Percentiles rank a stretch among this genome's conserved stretches.
These are phyloP conservation scores for Petrea volubilis DNA, from an alignment of 257 asterid species.

Conservation along the genomic window DNA sequence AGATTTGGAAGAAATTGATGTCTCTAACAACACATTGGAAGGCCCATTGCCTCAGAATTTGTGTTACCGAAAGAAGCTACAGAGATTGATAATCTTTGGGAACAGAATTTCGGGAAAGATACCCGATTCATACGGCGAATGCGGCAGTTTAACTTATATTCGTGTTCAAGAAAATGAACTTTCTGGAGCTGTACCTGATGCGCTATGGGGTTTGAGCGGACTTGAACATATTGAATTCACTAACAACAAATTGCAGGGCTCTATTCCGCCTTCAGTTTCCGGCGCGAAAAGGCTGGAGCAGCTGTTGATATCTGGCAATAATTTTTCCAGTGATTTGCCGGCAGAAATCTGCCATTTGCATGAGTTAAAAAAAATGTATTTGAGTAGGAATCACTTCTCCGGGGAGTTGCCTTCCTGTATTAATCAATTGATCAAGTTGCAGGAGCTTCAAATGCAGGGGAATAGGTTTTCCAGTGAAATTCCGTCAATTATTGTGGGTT, in stretches of 20 bases:
- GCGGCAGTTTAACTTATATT: not conserved
- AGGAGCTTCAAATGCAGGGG: not conserved
- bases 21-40: not conserved
- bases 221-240: not conserved
- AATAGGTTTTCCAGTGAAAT: not conserved
- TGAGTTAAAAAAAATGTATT: conserved; percentile 37
- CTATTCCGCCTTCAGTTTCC: not conserved
- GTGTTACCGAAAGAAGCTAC: not conserved
- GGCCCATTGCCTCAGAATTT: not conserved
- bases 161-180: not conserved
- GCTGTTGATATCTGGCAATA: not conserved
- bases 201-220: not conserved
- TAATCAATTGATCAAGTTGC: not conserved
- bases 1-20: not conserved
- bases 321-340: conserved; percentile 27
- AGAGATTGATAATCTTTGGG: not conserved
- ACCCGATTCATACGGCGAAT: not conserved
- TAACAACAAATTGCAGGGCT: not conserved
- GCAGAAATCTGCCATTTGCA: conserved; percentile 39
- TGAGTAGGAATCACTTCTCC: conserved; percentile 40
- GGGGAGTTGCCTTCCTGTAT: not conserved
- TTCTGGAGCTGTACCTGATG: not conserved
- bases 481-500: not conserved
- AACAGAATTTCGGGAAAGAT: not conserved
- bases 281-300: not conserved